phyloP scores from a whole-genome alignment of 1,284 basidiomycete genomes.

The Sanguinoderma infundibulare region DNA sequence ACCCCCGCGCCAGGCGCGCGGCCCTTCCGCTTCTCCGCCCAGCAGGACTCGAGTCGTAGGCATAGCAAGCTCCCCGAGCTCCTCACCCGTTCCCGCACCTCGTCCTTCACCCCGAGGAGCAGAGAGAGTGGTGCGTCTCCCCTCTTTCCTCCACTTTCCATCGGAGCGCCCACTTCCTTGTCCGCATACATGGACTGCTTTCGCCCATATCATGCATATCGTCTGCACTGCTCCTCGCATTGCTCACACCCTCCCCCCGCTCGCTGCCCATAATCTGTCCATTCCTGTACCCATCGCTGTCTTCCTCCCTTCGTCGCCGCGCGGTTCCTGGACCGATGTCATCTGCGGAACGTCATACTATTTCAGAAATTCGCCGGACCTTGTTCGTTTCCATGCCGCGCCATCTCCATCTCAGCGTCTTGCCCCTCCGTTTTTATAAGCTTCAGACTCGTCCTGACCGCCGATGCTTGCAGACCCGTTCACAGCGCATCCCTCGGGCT shows the following conservation, averaged over 20 bases:
- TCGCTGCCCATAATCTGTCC: too few species aligned
- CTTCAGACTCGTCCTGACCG: slow-evolving; percentile 15
- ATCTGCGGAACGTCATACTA: slow-evolving; percentile 9
- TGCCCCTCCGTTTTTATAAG: slow-evolving; percentile 12
- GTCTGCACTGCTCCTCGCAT: neutral
- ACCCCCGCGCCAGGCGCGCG: slow-evolving; percentile 18
- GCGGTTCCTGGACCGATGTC: slow-evolving; percentile 13
- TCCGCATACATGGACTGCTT: slow-evolving; percentile 1
- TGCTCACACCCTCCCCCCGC: neutral
- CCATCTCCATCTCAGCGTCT: slow-evolving; percentile 12
- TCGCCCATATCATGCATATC: neutral
- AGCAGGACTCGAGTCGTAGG: slow-evolving; percentile 19
- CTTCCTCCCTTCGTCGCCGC: slow-evolving; percentile 13
- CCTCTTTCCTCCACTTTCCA: slow-evolving; percentile 5
- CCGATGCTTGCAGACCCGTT: slow-evolving; percentile 32
- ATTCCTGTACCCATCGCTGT: neutral
- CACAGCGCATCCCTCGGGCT: slow-evolving; percentile 33
- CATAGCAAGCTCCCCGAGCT: slow-evolving; percentile 23
- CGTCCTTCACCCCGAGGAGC: slow-evolving; percentile 22
- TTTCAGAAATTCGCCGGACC: slow-evolving; percentile 1
- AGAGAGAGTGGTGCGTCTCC: slow-evolving; percentile 16
- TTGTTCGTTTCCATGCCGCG: slow-evolving; percentile 11
- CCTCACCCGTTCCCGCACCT: slow-evolving; percentile 23
- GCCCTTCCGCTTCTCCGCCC: slow-evolving; percentile 18
- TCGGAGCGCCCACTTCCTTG: slow-evolving; percentile 9